Evolutionary conservation across 2,329 filamentous ascomycete genomes (phyloP).

Genomic region (Dactylellina drechsleri): DNA sequence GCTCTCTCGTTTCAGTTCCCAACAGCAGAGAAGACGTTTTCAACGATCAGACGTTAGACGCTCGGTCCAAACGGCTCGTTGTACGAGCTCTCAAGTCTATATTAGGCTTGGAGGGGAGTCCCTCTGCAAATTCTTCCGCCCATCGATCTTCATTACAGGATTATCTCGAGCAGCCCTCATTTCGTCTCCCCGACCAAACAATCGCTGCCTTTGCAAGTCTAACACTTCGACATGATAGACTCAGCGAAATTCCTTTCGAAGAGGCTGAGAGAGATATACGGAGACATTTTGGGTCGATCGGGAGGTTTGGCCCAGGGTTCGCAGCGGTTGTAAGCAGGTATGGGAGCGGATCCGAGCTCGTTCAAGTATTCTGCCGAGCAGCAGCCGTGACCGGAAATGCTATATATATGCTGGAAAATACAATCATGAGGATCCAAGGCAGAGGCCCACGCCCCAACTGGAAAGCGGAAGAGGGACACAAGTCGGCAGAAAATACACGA

Average conservation of each 20-base stretch:
- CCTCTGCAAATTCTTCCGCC: constrained; percentile 71
- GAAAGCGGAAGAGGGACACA: constrained; percentile 58
- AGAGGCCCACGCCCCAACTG: constrained; percentile 37
- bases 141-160: constrained; percentile 68
- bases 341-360: constrained; percentile 87
- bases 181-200: constrained; percentile 75
- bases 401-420: constrained; percentile 84
- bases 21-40: constrained; percentile 94
- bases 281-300: constrained; percentile 85
- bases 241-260: constrained; percentile 60
- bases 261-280: constrained; percentile 76
- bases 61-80: constrained; percentile 82
- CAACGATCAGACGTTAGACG: constrained; percentile 76
- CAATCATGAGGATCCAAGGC: constrained; percentile 65
- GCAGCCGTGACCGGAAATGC: constrained; percentile 84
- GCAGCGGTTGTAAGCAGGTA: constrained; percentile 91
- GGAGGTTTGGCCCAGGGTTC: constrained; percentile 87
- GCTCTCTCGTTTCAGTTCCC: constrained; percentile 75
- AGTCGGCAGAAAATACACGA: not conserved
- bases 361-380: constrained; percentile 89
- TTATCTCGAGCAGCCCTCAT: constrained; percentile 65
- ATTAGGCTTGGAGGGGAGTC: constrained; percentile 69
- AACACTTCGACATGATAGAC: constrained; percentile 74
- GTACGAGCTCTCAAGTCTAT: constrained; percentile 97
- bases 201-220: constrained; percentile 75